Percentiles rank a stretch among this genome's conserved stretches.
These are phyloP conservation scores for Trifolium pratense DNA, from an alignment of 306 rosid species.

Conservation along the genomic window DNA sequence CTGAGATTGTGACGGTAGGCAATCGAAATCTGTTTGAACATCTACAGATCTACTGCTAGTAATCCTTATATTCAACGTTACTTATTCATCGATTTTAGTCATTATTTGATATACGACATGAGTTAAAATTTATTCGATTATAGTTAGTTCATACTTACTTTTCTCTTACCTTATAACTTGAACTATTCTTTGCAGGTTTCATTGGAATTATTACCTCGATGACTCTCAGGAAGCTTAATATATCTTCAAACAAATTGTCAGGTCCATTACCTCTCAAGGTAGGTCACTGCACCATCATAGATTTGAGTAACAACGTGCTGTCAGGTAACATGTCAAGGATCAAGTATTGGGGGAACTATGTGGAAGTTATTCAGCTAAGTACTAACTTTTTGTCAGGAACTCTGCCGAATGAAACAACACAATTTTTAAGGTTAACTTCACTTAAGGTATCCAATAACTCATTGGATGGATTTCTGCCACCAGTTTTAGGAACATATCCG, in stretches of 20 bases:
- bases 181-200: slow-evolving; percentile 63
- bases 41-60: too few relatives aligned
- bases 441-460: slow-evolving; percentile 68
- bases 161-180: slow-evolving; percentile 30
- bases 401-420: slow-evolving; percentile 58
- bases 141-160: not conserved
- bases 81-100: not conserved
- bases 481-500: slow-evolving; percentile 63
- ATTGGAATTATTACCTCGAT: slow-evolving; percentile 71
- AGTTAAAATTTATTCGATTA: not conserved
- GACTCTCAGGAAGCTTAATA: slow-evolving; percentile 71
- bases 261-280: slow-evolving; percentile 73
- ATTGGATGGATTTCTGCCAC: slow-evolving; percentile 72
- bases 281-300: slow-evolving; percentile 67
- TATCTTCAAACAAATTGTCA: slow-evolving; percentile 74
- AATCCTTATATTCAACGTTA: too few relatives aligned
- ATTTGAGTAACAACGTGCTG: slow-evolving; percentile 72
- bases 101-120: not conserved
- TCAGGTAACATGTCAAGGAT: slow-evolving; percentile 69
- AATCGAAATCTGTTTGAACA: too few relatives aligned
- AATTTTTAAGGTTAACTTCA: slow-evolving; percentile 64
- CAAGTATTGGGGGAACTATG: slow-evolving; percentile 76
- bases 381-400: slow-evolving; percentile 67
- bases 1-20: too few relatives aligned
- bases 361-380: slow-evolving; percentile 71